A percentile compares a stretch with the other conserved stretches of the same genome.
phyloP scores from a whole-genome alignment of 495 filamentous ascomycete species.

The Cairneyella variabilis region DNA sequence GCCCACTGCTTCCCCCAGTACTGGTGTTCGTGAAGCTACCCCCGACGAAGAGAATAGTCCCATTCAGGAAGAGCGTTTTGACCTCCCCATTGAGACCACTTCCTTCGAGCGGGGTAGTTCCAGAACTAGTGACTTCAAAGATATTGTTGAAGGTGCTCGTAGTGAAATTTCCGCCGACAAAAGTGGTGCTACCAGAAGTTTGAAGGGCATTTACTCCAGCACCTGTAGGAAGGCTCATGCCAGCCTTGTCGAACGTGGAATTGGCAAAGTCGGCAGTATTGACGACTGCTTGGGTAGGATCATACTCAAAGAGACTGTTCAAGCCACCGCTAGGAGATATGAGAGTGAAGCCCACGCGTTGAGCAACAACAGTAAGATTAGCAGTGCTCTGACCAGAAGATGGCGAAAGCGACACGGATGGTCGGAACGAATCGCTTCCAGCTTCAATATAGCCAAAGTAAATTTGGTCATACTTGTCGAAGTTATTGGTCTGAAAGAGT shows the following conservation, averaged over 20 bases:
- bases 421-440: constrained; percentile 68
- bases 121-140: constrained; percentile 64
- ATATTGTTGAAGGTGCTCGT: constrained; percentile 63
- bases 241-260: constrained; percentile 72
- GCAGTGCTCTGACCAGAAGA: constrained; percentile 51
- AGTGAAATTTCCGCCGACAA: constrained; percentile 83
- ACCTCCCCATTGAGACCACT: constrained; percentile 83
- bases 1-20: constrained; percentile 50
- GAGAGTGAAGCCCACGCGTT: constrained; percentile 74
- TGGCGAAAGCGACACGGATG: constrained; percentile 75
- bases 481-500: constrained; percentile 82
- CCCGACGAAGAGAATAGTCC: constrained; percentile 71
- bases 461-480: constrained; percentile 90
- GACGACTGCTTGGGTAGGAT: constrained; percentile 57
- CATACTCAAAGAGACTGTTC: constrained; percentile 89
- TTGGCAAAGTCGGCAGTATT: constrained; percentile 59
- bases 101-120: constrained; percentile 53
- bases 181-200: constrained; percentile 56
- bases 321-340: constrained; percentile 66
- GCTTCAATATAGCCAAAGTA: constrained; percentile 82
- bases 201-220: constrained; percentile 65
- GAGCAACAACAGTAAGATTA: constrained; percentile 77
- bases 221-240: constrained; percentile 56
- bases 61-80: constrained; percentile 59
- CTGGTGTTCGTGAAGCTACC: constrained; percentile 79